A percentile compares a stretch with the other conserved stretches of the same genome.
Evolutionary conservation across 1,139 yeast genomes (phyloP).

Genomic region (Hyphopichia fennica): DNA sequence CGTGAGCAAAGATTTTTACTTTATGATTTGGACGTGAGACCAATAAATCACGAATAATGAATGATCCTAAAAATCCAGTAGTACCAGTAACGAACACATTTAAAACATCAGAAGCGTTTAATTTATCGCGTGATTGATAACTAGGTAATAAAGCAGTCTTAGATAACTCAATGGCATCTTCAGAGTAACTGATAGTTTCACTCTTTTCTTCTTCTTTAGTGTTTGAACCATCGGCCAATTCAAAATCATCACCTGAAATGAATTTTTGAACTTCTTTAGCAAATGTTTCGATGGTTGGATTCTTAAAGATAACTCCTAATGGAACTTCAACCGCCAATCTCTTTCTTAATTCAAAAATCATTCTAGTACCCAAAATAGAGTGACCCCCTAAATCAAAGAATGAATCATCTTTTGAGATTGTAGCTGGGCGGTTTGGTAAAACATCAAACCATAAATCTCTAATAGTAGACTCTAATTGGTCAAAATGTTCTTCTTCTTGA

Average conservation of each 20-base stretch:
- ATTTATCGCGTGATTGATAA: constrained; percentile 28
- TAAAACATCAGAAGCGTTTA: constrained; percentile 37
- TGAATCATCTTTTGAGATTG: constrained; percentile 75
- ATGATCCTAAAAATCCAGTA: constrained; percentile 95
- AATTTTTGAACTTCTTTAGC: constrained; percentile 69
- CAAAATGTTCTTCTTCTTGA: constrained; percentile 49
- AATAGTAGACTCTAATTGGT: constrained; percentile 64
- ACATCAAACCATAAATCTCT: constrained; percentile 84
- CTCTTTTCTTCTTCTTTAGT: constrained; percentile 20
- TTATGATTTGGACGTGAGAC: constrained; percentile 39
- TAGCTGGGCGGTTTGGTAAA: constrained; percentile 81
- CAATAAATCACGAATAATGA: constrained; percentile 74
- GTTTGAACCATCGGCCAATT: constrained; percentile 40
- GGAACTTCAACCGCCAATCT: constrained; percentile 79
- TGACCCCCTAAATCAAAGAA: constrained; percentile 99
- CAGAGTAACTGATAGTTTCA: constrained; percentile 54
- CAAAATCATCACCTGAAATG: constrained; percentile 45
- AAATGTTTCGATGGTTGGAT: constrained; percentile 80
- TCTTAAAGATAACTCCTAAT: constrained; percentile 82
- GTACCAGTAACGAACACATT: constrained; percentile 91
- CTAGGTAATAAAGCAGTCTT: constrained; percentile 42
- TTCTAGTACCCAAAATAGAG: constrained; percentile 92
- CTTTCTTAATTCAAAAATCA: constrained; percentile 91
- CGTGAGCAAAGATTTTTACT: constrained; percentile 79
- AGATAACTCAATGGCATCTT: constrained; percentile 68